Evolutionary conservation across 2,329 filamentous ascomycete species (phyloP).

Genomic region (Dendrostoma leiphaemia): DNA sequence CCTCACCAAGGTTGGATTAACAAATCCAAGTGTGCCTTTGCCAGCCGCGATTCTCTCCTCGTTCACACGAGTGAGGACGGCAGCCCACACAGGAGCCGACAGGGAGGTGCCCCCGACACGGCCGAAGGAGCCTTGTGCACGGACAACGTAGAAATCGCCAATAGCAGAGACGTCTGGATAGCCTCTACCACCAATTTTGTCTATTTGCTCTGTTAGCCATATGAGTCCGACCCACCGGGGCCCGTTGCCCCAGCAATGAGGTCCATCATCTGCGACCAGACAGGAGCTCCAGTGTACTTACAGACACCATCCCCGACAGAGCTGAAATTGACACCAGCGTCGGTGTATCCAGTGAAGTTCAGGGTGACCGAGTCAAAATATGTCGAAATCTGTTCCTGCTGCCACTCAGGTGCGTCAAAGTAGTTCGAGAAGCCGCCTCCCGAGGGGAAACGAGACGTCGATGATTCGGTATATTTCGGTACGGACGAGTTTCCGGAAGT

Average conservation of each 20-base stretch:
- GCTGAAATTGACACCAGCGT: constrained; percentile 34
- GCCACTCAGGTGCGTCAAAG: constrained; percentile 29
- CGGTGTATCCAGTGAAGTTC: constrained; percentile 28
- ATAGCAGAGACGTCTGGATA: constrained; percentile 48
- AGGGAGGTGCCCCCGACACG: constrained; percentile 48
- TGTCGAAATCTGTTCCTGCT: constrained; percentile 22
- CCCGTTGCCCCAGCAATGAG: too few species aligned
- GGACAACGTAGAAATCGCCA: constrained; percentile 34
- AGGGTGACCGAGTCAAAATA: constrained; percentile 25
- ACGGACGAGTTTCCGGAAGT: background rate
- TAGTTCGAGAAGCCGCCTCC: constrained; percentile 34
- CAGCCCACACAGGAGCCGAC: constrained; percentile 56
- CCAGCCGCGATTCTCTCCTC: constrained; percentile 54
- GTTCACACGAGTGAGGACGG: constrained; percentile 60
- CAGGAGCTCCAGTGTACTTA: constrained; percentile 23
- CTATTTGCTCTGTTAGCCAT: constrained; percentile 48
- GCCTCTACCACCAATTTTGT: constrained; percentile 43
- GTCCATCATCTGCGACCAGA: too few species aligned
- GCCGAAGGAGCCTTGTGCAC: background rate
- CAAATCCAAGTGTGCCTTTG: constrained; percentile 36
- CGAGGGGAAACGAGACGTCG: constrained; percentile 26
- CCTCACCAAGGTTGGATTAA: constrained; percentile 26
- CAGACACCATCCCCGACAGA: constrained; percentile 32
- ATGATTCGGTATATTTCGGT: constrained; percentile 21
- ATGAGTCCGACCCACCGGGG: constrained; percentile 25